Evolutionary conservation across 306 rosid species (phyloP).

Genomic region (Luffa acutangula): DNA sequence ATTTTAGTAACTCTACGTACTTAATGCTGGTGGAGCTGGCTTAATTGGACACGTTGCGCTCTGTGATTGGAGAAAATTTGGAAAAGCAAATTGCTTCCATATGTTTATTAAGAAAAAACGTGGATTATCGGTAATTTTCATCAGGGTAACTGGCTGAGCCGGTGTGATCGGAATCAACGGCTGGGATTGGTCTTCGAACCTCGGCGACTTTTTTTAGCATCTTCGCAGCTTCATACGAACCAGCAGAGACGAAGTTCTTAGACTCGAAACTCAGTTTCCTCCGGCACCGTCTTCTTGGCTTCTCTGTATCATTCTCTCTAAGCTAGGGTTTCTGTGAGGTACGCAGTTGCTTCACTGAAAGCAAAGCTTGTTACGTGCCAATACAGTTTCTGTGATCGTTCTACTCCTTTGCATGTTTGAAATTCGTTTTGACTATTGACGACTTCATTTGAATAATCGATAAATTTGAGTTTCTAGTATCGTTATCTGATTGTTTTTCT

Average conservation of each 20-base stretch:
- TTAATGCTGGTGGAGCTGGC: neutral
- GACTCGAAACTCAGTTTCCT: neutral
- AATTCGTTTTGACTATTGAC: neutral
- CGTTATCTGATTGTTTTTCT: neutral
- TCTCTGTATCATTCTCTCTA: neutral
- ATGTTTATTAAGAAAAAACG: neutral
- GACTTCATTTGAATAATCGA: neutral
- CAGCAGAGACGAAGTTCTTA: neutral
- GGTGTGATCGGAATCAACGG: constrained; percentile 17
- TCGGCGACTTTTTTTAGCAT: constrained; percentile 6
- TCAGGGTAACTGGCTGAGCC: constrained; percentile 15
- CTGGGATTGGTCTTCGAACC: constrained; percentile 1
- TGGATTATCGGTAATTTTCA: neutral
- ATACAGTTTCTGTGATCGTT: neutral
- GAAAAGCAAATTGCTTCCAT: neutral
- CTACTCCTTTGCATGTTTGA: neutral
- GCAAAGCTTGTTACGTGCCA: neutral
- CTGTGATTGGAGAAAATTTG: neutral
- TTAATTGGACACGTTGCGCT: neutral
- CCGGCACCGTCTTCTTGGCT: neutral
- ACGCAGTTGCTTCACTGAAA: constrained; percentile 7
- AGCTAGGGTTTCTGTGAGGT: constrained; percentile 13
- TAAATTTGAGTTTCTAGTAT: neutral
- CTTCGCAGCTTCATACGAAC: neutral
- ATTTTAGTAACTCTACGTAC: neutral